Evolutionary conservation across 2,329 filamentous ascomycete genomes (phyloP), one percentile per base, ranked within the genome.

Genomic region (Neopestalotiopsis sp.): DNA sequence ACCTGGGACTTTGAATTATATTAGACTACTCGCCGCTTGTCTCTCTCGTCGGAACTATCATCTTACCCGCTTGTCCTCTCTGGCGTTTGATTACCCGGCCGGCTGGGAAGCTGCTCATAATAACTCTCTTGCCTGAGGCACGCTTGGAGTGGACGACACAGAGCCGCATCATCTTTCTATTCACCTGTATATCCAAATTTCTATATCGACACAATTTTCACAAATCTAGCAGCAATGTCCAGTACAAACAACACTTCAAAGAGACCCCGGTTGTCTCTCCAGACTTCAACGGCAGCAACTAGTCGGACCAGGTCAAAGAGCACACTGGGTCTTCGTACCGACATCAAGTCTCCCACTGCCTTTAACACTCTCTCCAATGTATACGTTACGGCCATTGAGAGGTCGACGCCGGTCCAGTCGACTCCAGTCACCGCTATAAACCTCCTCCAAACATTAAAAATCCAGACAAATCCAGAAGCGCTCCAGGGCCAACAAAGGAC

Each of bases 351-450:
- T 40, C 88, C 88, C 3, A 91, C 89, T 1, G 82, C 88, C 28
- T 90, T 90, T 80, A 91, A 91, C 78, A 91, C 89, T 2, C 83
- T 91, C 52, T 90, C 89, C 67, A 91, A 91, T 78, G 86, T 89
- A 70, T 91, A 91, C 74, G 85, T 87, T 32, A 88, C 86, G 3
- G 87, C 89, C 70, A 89, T 91, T 66, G 88, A 89, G 77, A 85
- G 88, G 70, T 84, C 86, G 34, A 85, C 87, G 1, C 85, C 87
- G 2, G 74, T 81, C 45, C 82, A 83, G 57, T 76, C 82, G 42
- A 83, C 85, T 49, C 83, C 86, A 7, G 75, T 86, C 62, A 86
- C 84, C 2, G 84, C 86, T 66, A 86, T 87, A 76, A 83, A 84
- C 71, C 82, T 82, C 49, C 79, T 74, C 52, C 78, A 80, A 24